Percentiles rank a stretch among this genome's conserved stretches.
phyloP scores from a whole-genome alignment of 2,329 filamentous ascomycete species.

The Onygenales sp. region DNA sequence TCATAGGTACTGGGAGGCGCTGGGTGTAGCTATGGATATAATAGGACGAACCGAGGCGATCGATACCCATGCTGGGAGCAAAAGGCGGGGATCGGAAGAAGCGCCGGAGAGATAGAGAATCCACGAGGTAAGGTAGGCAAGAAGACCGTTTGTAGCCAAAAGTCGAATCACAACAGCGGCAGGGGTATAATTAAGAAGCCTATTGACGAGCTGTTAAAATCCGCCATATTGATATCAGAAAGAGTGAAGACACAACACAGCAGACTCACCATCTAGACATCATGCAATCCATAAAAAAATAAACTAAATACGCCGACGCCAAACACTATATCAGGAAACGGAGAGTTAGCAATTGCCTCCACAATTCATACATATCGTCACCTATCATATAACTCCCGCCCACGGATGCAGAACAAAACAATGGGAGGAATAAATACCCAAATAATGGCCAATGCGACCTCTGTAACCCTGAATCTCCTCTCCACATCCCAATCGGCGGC shows the following conservation, averaged over 20 bases:
- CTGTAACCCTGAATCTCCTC: slow-evolving; percentile 49
- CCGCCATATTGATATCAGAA: slow-evolving; percentile 6
- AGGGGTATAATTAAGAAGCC: slow-evolving; percentile 77
- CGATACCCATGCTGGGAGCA: slow-evolving; percentile 68
- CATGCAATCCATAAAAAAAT: slow-evolving; percentile 75
- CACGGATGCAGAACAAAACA: background rate
- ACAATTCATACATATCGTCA: background rate
- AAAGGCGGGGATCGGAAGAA: slow-evolving; percentile 58
- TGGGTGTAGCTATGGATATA: background rate
- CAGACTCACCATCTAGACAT: slow-evolving; percentile 65
- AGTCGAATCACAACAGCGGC: slow-evolving; percentile 68
- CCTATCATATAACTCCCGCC: background rate
- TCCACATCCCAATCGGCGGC: slow-evolving; percentile 35
- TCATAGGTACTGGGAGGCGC: background rate
- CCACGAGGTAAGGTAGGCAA: slow-evolving; percentile 65
- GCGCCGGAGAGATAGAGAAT: slow-evolving; percentile 62
- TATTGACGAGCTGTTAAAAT: slow-evolving; percentile 21
- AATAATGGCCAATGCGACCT: slow-evolving; percentile 62
- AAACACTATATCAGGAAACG: slow-evolving; percentile 47
- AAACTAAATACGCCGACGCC: slow-evolving; percentile 67
- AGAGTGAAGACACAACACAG: background rate
- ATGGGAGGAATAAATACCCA: slow-evolving; percentile 48
- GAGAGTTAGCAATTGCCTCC: background rate
- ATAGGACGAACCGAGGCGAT: slow-evolving; percentile 56
- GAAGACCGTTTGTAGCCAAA: slow-evolving; percentile 62